Percentiles rank a stretch among this genome's conserved stretches.
Evolutionary conservation across 495 filamentous ascomycete species (phyloP).

Genomic region (Amniculicola lignicola): DNA sequence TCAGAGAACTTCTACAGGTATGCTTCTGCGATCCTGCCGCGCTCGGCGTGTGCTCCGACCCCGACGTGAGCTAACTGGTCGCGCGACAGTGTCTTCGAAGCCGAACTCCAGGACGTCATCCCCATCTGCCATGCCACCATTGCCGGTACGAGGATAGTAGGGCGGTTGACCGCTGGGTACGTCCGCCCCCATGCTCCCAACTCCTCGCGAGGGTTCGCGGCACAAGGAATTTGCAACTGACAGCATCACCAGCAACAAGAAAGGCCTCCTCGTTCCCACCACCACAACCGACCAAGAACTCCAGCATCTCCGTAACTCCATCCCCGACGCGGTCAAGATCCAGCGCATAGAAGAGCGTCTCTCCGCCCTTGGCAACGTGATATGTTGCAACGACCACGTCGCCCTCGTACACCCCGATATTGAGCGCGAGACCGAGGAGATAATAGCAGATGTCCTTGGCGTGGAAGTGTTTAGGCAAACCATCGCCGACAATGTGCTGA

Average conservation of each 20-base stretch:
- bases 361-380: slow-evolving; percentile 94
- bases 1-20: slow-evolving; percentile 98
- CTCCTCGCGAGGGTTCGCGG: background rate
- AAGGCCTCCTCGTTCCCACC: slow-evolving; percentile 93
- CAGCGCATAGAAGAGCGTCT: slow-evolving; percentile 94
- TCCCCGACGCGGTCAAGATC: slow-evolving; percentile 88
- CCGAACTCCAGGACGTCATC: slow-evolving; percentile 94
- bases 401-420: slow-evolving; percentile 95
- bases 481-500: slow-evolving; percentile 92
- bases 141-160: slow-evolving; percentile 91
- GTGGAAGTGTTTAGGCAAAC: slow-evolving; percentile 99
- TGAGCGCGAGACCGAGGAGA: slow-evolving; percentile 68
- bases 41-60: background rate
- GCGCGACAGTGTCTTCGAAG: slow-evolving; percentile 71
- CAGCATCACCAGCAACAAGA: slow-evolving; percentile 66
- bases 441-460: slow-evolving; percentile 89
- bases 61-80: slow-evolving; percentile 2
- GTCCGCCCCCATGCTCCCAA: background rate
- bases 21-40: too few relatives aligned
- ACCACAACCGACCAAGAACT: slow-evolving; percentile 97
- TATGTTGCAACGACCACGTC: slow-evolving; percentile 93
- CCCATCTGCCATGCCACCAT: slow-evolving; percentile 98
- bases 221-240: slow-evolving; percentile 1
- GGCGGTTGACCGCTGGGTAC: slow-evolving; percentile 90
- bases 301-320: slow-evolving; percentile 88